These are phyloP conservation scores for Clonostachys sp. DNA, from an alignment of 2,329 filamentous ascomycete genomes.

Conservation along the genomic window DNA sequence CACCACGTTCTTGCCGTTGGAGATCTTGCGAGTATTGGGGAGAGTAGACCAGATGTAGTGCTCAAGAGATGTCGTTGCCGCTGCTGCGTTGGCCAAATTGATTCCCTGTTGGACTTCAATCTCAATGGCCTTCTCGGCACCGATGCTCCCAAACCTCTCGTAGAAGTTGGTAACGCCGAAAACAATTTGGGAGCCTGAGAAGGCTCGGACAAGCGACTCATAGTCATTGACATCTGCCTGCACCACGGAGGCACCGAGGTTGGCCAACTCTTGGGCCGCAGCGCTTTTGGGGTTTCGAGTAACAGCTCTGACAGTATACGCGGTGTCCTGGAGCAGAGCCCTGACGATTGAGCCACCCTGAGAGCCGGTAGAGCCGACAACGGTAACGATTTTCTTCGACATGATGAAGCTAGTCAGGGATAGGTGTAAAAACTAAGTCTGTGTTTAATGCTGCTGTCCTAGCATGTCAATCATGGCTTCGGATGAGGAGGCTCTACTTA, in stretches of 20 bases:
- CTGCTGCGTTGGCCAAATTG: constrained; percentile 34
- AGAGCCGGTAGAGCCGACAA: constrained; percentile 31
- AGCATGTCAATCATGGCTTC: too few species aligned
- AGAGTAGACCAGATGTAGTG: constrained; percentile 41
- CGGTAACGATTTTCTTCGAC: constrained; percentile 15
- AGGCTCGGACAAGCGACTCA: constrained; percentile 18
- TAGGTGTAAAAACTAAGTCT: too few species aligned
- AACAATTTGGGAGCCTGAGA: constrained; percentile 26
- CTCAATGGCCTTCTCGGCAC: constrained; percentile 21
- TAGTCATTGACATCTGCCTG: constrained; percentile 18
- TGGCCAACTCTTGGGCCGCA: constrained; percentile 18
- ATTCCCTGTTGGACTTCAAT: constrained; percentile 31
- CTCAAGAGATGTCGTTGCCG: constrained; percentile 24
- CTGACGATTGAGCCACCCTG: constrained; percentile 34
- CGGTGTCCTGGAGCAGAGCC: constrained; percentile 27
- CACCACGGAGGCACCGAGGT: constrained; percentile 26
- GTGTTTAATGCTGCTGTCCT: too few species aligned
- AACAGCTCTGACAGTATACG: constrained; percentile 27
- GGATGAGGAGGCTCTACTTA: too few species aligned
- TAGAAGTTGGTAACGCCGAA: constrained; percentile 25
- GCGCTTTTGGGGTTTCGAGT: constrained; percentile 24
- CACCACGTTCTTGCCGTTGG: constrained; percentile 21
- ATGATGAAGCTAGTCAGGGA: constrained; percentile 8
- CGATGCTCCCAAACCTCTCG: constrained; percentile 19
- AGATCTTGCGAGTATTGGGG: constrained; percentile 22